These are phyloP conservation scores for Aspergillus sp. DNA, from an alignment of 2,329 filamentous ascomycete genomes.

Conservation along the genomic window DNA sequence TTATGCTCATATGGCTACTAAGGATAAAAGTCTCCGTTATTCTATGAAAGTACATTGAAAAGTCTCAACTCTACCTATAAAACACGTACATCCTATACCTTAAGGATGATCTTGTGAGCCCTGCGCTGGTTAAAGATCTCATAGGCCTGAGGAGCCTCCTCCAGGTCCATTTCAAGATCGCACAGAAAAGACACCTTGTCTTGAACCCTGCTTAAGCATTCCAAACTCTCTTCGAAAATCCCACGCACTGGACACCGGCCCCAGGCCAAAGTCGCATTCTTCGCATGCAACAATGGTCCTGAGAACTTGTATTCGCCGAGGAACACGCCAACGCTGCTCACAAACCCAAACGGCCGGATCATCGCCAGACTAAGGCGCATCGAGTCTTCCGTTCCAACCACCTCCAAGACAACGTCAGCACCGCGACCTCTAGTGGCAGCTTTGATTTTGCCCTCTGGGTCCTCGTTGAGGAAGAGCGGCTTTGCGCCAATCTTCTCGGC, in stretches of 20 bases:
- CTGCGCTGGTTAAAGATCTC: background rate
- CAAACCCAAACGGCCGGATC: conserved; percentile 62
- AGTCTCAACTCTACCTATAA: too few species aligned
- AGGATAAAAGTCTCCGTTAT: too few species aligned
- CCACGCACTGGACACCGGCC: background rate
- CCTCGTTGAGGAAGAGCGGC: conserved; percentile 66
- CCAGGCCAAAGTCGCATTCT: background rate
- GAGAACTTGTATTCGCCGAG: conserved; percentile 38
- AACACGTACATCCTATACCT: too few species aligned
- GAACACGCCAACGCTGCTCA: conserved; percentile 68
- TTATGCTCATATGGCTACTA: too few species aligned
- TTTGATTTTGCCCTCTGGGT: conserved; percentile 62
- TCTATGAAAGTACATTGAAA: too few species aligned
- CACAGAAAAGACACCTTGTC: background rate
- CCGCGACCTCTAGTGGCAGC: conserved; percentile 70
- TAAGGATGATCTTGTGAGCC: background rate
- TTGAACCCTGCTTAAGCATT: background rate
- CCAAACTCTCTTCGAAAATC: background rate
- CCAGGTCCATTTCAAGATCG: background rate
- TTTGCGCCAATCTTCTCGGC: conserved; percentile 69
- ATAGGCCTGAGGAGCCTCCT: background rate
- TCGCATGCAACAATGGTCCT: background rate
- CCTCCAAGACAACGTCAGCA: conserved; percentile 75
- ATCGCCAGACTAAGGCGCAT: conserved; percentile 63
- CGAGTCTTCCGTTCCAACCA: conserved; percentile 63